Evolutionary conservation across 768 basidiomycete genomes (phyloP).

Genomic region (Coprinellus aureogranulatus): DNA sequence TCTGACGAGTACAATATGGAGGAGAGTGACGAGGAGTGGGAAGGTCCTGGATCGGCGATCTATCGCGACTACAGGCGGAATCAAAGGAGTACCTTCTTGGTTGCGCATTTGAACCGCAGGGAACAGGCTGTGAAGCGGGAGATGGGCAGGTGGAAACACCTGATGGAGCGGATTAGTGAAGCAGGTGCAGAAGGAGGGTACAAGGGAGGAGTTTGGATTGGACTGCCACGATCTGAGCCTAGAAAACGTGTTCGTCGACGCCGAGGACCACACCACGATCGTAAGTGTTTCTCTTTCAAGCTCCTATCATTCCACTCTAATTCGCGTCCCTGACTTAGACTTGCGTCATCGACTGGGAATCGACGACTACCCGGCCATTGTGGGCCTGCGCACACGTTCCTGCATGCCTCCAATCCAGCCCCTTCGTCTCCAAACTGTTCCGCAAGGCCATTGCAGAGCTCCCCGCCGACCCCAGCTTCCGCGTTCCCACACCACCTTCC

Average conservation of each 20-base stretch:
- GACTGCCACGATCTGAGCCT: constrained; percentile 85
- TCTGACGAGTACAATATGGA: constrained; percentile 78
- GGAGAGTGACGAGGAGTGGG: constrained; percentile 80
- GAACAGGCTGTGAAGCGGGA: constrained; percentile 65
- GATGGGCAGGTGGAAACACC: constrained; percentile 65
- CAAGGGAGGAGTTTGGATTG: constrained; percentile 66
- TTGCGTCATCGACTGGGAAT: constrained; percentile 88
- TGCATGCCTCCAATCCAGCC: constrained; percentile 73
- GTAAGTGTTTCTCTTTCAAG: constrained; percentile 44
- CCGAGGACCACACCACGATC: constrained; percentile 61
- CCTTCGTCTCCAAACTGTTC: constrained; percentile 71
- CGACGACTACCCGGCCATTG: constrained; percentile 81
- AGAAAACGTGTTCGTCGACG: constrained; percentile 83
- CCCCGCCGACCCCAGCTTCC: constrained; percentile 25
- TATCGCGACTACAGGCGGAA: constrained; percentile 81
- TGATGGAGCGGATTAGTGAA: constrained; percentile 62
- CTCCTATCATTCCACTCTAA: constrained; percentile 3
- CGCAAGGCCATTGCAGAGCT: constrained; percentile 60
- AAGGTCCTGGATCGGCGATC: constrained; percentile 73
- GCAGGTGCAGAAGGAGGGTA: constrained; percentile 23
- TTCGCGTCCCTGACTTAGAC: constrained; percentile 46
- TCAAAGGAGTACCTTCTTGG: constrained; percentile 75
- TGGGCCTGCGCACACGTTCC: constrained; percentile 86
- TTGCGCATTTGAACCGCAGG: constrained; percentile 64
- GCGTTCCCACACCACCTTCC: constrained; percentile 15